Evolutionary conservation across 2,329 filamentous ascomycete genomes (phyloP), one percentile per base, ranked within the genome.

Genomic region (Pseudopyrenochaeta lycopersici): DNA sequence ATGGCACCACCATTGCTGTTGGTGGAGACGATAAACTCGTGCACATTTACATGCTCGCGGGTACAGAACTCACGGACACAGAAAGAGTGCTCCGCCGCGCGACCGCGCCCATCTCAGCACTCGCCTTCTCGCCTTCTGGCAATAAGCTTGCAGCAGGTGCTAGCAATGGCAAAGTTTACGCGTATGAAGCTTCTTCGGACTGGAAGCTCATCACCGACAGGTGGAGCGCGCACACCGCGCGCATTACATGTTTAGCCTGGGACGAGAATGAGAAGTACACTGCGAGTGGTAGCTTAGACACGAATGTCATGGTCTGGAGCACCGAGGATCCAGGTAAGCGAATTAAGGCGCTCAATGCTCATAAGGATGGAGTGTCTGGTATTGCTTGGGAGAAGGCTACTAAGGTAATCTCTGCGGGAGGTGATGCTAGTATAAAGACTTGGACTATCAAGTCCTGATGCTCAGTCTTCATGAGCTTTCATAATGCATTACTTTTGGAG

Each of bases 331-430:
- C 94, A 0, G 92, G 91, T 2, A 90, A 90, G 76, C 85, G 94
- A 63, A 85, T 96, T 63, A 94, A 95, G 80, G 89, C 88, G 12
- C 78, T 87, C 18, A 96, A 97, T 71, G 92, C 94, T 44, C 95
- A 99, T 79, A 97, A 97, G 79, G 95, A 98, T 71, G 95, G 95
- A 9, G 92, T 98, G 15, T 92, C 90, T 63, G 94, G 91, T 14
- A 89, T 98, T 14, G 84, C 84, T 11, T 99, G 94, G 92, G 82
- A 91, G 81, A 63, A 64, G 52, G 82, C 52, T 76, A 63, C 60
- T 6, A 91, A 85, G 77, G 82, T 98, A 44, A 87, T 90, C 9
- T 96, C 89, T 64, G 86, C 87, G 4, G 95, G 95, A 40, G 90
- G 88, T 10, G 95, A 99, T 82, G 94, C 91, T 30, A 89, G 91